A percentile compares a stretch with the other conserved stretches of the same genome.
Evolutionary conservation across 2,329 filamentous ascomycete species (phyloP).

Genomic region (Aureobasidium uvarum): DNA sequence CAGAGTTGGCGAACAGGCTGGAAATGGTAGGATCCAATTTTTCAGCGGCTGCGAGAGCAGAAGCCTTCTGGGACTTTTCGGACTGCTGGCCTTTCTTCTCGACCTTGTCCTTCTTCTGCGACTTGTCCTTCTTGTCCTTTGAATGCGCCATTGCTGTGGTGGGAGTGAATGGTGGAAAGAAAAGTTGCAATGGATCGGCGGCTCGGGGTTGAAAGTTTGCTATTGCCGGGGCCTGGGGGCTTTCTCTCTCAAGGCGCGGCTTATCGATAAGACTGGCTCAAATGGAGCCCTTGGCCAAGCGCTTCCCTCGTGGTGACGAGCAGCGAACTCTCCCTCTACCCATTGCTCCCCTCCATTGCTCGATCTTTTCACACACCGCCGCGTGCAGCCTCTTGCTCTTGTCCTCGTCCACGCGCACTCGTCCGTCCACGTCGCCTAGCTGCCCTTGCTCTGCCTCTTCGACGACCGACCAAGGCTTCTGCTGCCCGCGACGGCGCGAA

Average conservation of each 20-base stretch:
- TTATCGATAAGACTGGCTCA: not conserved
- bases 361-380: not conserved
- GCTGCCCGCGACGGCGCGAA: slow-evolving; percentile 20
- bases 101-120: slow-evolving; percentile 21
- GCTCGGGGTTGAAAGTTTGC: not conserved
- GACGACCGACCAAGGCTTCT: slow-evolving; percentile 12
- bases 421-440: not conserved
- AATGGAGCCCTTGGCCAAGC: not conserved
- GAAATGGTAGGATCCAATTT: slow-evolving; percentile 45
- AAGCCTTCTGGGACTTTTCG: not conserved
- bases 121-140: slow-evolving; percentile 23
- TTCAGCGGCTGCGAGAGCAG: not conserved
- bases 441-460: slow-evolving; percentile 7
- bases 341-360: slow-evolving; percentile 5
- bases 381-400: not conserved
- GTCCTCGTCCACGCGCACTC: not conserved
- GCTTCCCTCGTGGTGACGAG: slow-evolving; percentile 5
- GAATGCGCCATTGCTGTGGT: slow-evolving; percentile 13
- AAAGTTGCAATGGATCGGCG: not conserved
- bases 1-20: slow-evolving; percentile 50
- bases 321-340: not conserved
- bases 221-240: not conserved
- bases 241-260: too few species aligned
- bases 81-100: not conserved
- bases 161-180: not conserved